phyloP scores from a whole-genome alignment of 2,329 filamentous ascomycete genomes.

The Aureobasidium sp. region DNA sequence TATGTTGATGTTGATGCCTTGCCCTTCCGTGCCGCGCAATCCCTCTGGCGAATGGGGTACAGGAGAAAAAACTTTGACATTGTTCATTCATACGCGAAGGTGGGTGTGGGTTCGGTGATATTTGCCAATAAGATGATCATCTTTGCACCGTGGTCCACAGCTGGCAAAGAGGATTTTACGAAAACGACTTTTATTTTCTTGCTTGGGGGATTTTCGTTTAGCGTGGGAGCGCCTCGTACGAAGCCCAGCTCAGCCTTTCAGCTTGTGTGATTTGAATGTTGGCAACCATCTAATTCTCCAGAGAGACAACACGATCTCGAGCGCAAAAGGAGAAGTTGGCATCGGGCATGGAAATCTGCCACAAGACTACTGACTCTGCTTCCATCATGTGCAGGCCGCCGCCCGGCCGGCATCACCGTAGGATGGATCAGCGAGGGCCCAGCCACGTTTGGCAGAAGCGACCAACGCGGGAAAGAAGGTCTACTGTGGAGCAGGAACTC shows the following conservation, averaged over 20 bases:
- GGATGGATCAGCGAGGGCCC: not conserved
- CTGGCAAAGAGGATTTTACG: not conserved
- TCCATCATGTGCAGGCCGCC: not conserved
- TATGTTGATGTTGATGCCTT: not conserved
- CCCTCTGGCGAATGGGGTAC: not conserved
- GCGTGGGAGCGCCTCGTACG: not conserved
- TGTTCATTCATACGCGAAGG: not conserved
- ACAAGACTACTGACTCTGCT: not conserved
- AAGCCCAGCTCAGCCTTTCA: not conserved
- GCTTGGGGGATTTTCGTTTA: not conserved
- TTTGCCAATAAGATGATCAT: not conserved
- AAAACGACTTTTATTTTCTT: not conserved
- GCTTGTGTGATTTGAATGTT: not conserved
- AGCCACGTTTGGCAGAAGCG: not conserved
- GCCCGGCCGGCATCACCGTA: not conserved
- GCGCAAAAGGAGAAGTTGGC: not conserved
- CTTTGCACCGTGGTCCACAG: not conserved
- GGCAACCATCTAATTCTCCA: not conserved
- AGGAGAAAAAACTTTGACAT: not conserved
- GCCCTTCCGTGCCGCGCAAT: not conserved
- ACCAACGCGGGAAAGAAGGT: not conserved
- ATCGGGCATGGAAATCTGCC: not conserved
- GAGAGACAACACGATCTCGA: not conserved
- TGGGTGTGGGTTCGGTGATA: not conserved
- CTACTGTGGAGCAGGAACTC: slow-evolving; percentile 4